Evolutionary conservation across 2,329 filamentous ascomycete genomes (phyloP), one percentile per base, ranked within the genome.

Genomic region (Berkeleyomyces basicola): DNA sequence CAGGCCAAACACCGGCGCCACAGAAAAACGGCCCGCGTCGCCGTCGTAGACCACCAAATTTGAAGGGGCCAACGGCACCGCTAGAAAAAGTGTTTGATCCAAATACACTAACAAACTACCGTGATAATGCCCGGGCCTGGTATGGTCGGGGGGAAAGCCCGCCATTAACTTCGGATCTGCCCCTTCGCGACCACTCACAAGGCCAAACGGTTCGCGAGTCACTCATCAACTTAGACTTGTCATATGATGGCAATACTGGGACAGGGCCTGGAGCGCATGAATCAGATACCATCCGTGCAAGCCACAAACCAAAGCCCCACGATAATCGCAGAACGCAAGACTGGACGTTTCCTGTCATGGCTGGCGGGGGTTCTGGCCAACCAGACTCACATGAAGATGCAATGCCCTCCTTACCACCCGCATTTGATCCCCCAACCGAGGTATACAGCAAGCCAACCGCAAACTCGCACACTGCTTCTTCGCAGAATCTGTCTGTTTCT

Each of bases 41-140:
- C 46, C 71, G 75, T 11, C 70, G 75, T 23, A 74, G 74, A 51
- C 76, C 76, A 0, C 75, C 75, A n/a, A 72, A 76, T 31, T 65
- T 77, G 16, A 71, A 72, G 33, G 72, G 72, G 3, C 68, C 75
- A 63, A 74, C 72, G 59, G 73, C 70, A 10, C 76, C 76, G 3
- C 69, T 78, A 2, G 75, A 77, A 61, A 77, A 77, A 47, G 71
- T 78, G 1, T 78, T 78, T 64, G 76, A 78, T 62, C 74, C 74
- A 4, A 76, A 78, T 65, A 77, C 76, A 1, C 70, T 76, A 37
- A 74, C 75, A 3, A 77, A 72, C 64, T 78, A 78, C 61, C 71
- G 74, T 16, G 75, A 77, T 57, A 77, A 78, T 63, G 76, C 74
- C 43, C 69, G 72, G 10, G 70, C 69, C 44, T 76, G 76, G 63